A percentile compares a stretch with the other conserved stretches of the same genome.
These are phyloP conservation scores for Penicillium robsamsonii DNA, from an alignment of 495 filamentous ascomycete species.

Conservation along the genomic window DNA sequence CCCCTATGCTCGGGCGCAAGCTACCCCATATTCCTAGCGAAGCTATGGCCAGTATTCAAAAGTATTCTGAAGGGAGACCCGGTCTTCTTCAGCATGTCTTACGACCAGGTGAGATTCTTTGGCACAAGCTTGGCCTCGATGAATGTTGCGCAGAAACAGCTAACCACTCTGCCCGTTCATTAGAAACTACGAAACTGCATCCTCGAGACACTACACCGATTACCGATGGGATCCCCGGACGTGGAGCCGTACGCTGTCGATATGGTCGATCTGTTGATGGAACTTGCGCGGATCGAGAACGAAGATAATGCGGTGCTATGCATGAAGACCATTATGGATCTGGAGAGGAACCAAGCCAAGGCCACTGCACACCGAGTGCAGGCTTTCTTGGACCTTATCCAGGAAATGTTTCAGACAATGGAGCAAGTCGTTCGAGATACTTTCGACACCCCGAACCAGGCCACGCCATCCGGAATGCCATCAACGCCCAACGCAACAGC, in stretches of 20 bases:
- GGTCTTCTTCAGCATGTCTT: conserved; percentile 84
- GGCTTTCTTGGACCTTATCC: conserved; percentile 84
- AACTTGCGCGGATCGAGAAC: conserved; percentile 84
- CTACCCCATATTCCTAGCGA: conserved; percentile 76
- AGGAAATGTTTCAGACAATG: conserved; percentile 93
- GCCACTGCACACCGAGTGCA: conserved; percentile 77
- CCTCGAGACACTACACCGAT: conserved; percentile 89
- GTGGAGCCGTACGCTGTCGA: conserved; percentile 83
- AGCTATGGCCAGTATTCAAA: conserved; percentile 87
- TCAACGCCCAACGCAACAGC: conserved; percentile 72
- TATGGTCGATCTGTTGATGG: conserved; percentile 85
- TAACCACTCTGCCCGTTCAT: conserved; percentile 15
- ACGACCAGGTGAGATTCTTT: conserved; percentile 65
- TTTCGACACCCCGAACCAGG: conserved; percentile 71
- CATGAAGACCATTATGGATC: conserved; percentile 96
- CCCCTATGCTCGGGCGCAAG: conserved; percentile 58
- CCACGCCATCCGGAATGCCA: conserved; percentile 63
- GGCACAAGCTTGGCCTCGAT: conserved; percentile 2
- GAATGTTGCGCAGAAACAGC: neutral
- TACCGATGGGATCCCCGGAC: conserved; percentile 79
- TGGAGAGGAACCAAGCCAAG: conserved; percentile 88
- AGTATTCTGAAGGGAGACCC: conserved; percentile 79
- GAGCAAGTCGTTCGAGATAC: conserved; percentile 91
- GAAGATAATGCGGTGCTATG: conserved; percentile 97
- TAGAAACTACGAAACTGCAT: conserved; percentile 87